Evolutionary conservation across 2,329 filamentous ascomycete genomes (phyloP).

Genomic region (Dothideomycetidae sp.): DNA sequence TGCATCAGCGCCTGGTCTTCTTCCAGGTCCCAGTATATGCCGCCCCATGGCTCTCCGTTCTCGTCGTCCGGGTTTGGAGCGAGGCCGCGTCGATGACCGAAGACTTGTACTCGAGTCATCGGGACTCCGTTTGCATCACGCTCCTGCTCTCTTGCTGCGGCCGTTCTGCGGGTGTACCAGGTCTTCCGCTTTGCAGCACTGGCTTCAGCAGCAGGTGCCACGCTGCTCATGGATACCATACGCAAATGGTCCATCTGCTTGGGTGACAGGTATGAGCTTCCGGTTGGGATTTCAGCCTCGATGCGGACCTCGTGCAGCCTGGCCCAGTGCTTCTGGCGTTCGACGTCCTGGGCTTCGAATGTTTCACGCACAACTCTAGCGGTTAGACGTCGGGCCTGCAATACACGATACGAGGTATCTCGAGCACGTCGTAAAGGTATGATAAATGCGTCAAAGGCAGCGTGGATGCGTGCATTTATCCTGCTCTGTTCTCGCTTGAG

Average conservation of each 20-base stretch:
- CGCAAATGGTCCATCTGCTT: not conserved
- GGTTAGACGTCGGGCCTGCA: not conserved
- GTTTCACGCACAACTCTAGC: not conserved
- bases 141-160: conserved; percentile 11
- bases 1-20: conserved; percentile 21
- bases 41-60: not conserved
- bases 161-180: conserved; percentile 8
- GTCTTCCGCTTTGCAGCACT: conserved; percentile 13
- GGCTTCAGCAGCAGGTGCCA: conserved; percentile 12
- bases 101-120: conserved; percentile 27
- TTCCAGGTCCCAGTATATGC: conserved; percentile 20
- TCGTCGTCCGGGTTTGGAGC: conserved; percentile 14
- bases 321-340: not conserved
- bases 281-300: not conserved
- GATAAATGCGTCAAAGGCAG: not conserved
- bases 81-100: conserved; percentile 21
- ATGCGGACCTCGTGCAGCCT: not conserved
- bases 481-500: not conserved
- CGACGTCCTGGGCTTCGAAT: not conserved
- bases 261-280: not conserved
- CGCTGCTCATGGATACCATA: not conserved
- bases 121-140: conserved; percentile 26
- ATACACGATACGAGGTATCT: not conserved
- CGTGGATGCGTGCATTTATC: not conserved
- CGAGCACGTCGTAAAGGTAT: not conserved